A percentile compares a stretch with the other conserved stretches of the same genome.
These are phyloP conservation scores for Aureobasidium subglaciale DNA, from an alignment of 2,329 filamentous ascomycete species.

Conservation along the genomic window DNA sequence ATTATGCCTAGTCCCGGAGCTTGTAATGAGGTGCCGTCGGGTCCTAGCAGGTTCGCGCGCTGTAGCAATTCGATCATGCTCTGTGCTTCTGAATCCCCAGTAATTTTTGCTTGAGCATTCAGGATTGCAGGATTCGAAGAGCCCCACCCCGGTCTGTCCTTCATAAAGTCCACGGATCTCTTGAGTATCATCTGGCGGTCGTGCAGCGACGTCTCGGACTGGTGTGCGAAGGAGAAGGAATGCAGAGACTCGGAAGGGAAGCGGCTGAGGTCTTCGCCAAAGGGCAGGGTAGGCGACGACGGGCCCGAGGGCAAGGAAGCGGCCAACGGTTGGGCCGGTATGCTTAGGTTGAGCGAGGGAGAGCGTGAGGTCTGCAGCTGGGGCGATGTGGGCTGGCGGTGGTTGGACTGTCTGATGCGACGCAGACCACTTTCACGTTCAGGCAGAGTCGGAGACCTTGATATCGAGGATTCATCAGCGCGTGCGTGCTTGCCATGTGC, in stretches of 20 bases:
- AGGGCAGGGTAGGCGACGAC: conserved; percentile 61
- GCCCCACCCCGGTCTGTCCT: conserved; percentile 79
- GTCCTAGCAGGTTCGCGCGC: conserved; percentile 69
- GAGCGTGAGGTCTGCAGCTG: conserved; percentile 50
- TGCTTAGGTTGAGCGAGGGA: conserved; percentile 62
- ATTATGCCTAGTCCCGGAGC: conserved; percentile 39
- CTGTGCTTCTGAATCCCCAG: conserved; percentile 79
- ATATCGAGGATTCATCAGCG: background rate
- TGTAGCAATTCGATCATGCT: conserved; percentile 84
- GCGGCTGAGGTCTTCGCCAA: conserved; percentile 79
- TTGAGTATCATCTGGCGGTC: conserved; percentile 90
- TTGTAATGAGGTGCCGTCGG: conserved; percentile 49
- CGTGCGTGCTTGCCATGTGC: background rate
- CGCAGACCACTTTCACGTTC: conserved; percentile 58
- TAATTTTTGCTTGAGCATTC: conserved; percentile 73
- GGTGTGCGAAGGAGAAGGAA: conserved; percentile 95
- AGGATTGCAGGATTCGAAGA: conserved; percentile 67
- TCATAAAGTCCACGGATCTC: conserved; percentile 93
- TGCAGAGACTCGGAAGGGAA: conserved; percentile 95
- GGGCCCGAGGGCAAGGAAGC: conserved; percentile 53
- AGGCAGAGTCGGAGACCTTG: conserved; percentile 11
- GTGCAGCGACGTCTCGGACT: conserved; percentile 86
- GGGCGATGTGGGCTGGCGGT: conserved; percentile 58
- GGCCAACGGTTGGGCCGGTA: conserved; percentile 49
- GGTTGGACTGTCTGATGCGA: conserved; percentile 82